Evolutionary conservation across 768 basidiomycete genomes (phyloP), one percentile per base, ranked within the genome.

Genomic region (Boletus sp.): DNA sequence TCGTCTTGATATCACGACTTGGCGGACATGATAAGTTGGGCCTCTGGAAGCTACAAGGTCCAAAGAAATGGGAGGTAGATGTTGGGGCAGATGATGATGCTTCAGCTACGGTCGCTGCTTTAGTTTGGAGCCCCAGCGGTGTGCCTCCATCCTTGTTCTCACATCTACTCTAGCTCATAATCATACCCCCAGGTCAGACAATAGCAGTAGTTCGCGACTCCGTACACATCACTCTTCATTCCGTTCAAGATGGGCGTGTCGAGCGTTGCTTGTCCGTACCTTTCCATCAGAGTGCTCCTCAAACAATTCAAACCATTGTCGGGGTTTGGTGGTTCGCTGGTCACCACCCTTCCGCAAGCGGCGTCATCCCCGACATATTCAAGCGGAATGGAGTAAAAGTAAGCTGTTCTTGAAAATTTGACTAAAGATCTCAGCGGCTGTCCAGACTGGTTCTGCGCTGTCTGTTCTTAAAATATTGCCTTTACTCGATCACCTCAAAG

Each of bases 101-200:
- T 48, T 69, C 68, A 29, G 74, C 72, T 39, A 77, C 79, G 50
- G 78, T 88, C 29, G 75, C 80, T 40, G 83, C 75, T 43, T 63
- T 93, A 32, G 81, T 81, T 13, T 93, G 90, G 91, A 90, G 89
- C 69, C 90, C 91, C 3, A 88, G 87, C 69, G 88, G 91, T 90
- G 55, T 72, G 53, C 70, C 46, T 39, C 57, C 30, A 44, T 53
- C 11, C 23, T 51, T 30, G 17, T 23, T 51, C 41, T 30, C n/a
- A 48, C 17, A 33, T 27, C 29, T 11, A 14, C 35, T 39, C 38
- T 37, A 13, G 29, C 51, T 59, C 55, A 63, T 33, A 23, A 21
- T 55, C 42, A 32, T 41, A 50, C 34, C 8, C 25, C 33, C 62
- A 87, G 84, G 84, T 47, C 85, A 87, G 70, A 83, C 78, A 44